Percentiles rank a stretch among this genome's conserved stretches.
phyloP scores from a whole-genome alignment of 2,329 filamentous ascomycete species.

The Colletotrichum destructivum region DNA sequence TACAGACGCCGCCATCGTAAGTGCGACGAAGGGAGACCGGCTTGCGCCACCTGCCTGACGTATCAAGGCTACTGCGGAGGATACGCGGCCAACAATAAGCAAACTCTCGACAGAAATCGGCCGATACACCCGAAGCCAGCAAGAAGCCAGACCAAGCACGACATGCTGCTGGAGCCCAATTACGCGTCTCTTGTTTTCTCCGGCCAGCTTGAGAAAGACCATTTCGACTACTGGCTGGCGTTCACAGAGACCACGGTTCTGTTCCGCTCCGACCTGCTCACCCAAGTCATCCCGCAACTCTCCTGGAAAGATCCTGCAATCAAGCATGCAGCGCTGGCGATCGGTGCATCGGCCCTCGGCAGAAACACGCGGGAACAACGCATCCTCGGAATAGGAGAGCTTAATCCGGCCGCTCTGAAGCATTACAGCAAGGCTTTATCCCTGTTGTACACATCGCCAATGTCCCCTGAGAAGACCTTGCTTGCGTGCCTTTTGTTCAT shows the following conservation, averaged over 20 bases:
- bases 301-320: conserved; percentile 45
- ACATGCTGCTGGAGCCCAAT: background rate
- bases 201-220: conserved; percentile 26
- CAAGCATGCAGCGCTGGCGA: conserved; percentile 56
- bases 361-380: conserved; percentile 22
- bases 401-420: conserved; percentile 55
- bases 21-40: conserved; percentile 30
- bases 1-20: conserved; percentile 26
- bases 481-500: conserved; percentile 58
- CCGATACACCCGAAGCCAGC: conserved; percentile 8
- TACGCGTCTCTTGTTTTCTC: conserved; percentile 23
- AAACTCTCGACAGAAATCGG: background rate
- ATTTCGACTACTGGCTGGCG: conserved; percentile 27
- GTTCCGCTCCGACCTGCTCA: conserved; percentile 16
- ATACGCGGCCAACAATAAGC: conserved; percentile 4
- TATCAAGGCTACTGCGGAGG: conserved; percentile 25
- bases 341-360: conserved; percentile 49
- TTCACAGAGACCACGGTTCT: background rate
- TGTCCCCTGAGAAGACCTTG: conserved; percentile 50
- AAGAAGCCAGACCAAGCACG: background rate
- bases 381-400: conserved; percentile 12
- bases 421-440: conserved; percentile 59
- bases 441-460: conserved; percentile 50
- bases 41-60: conserved; percentile 30
- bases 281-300: conserved; percentile 40